Conservation (phyloP, 768 basidiomycete genomes). For the Pleurotus cornucopiae region DNA sequence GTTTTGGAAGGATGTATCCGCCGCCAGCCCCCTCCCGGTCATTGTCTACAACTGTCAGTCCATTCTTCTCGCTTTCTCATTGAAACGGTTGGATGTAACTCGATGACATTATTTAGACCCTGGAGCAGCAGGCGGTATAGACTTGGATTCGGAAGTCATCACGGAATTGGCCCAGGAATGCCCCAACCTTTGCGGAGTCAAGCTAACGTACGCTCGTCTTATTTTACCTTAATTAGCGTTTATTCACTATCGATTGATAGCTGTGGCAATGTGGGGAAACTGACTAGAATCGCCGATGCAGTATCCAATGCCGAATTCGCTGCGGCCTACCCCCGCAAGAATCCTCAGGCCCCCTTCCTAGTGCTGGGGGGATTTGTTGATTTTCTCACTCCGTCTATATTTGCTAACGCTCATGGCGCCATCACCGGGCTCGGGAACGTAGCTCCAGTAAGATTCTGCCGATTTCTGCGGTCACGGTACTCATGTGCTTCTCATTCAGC, state of each 20-base stretch:
- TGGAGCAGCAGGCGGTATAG: conserved; percentile 83
- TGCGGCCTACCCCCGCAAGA: conserved; percentile 62
- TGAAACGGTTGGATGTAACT: background rate
- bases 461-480: conserved; percentile 3
- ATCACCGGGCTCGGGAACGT: conserved; percentile 89
- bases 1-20: conserved; percentile 73
- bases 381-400: conserved; percentile 71
- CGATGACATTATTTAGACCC: conserved; percentile 44
- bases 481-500: conserved; percentile 28
- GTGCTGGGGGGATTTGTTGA: conserved; percentile 86
- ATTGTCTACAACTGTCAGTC: conserved; percentile 83
- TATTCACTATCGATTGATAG: conserved; percentile 27
- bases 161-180: conserved; percentile 71
- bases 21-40: conserved; percentile 81
- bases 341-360: conserved; percentile 65
- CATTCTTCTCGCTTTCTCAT: background rate
- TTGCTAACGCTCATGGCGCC: conserved; percentile 78
- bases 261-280: conserved; percentile 89
- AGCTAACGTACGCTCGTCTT: conserved; percentile 67
- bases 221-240: background rate
- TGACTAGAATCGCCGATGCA: conserved; percentile 75
- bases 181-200: conserved; percentile 80
- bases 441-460: conserved; percentile 49
- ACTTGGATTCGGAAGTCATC: conserved; percentile 87
- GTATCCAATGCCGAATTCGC: conserved; percentile 57